Evolutionary conservation across 2,329 filamentous ascomycete species (phyloP), one percentile per base, ranked within the genome.

Genomic region (Diaporthe citrichinensis): DNA sequence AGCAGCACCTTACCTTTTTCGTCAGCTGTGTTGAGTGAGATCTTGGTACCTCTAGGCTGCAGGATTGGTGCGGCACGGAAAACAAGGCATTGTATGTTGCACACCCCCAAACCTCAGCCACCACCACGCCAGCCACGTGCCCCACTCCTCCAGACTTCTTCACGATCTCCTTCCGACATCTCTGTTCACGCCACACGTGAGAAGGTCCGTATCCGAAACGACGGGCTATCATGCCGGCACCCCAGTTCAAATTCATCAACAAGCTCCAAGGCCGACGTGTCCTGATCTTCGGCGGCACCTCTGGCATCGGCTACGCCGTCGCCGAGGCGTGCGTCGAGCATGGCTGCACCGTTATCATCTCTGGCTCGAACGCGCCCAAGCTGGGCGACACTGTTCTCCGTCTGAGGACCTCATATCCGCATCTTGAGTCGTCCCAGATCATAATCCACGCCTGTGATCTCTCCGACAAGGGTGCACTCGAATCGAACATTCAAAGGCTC

Each of bases 211-310:
- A 49, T 17, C 25, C 23, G 62, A 51, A 36, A 51, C 31, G 31
- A 51, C 44, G 28, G 31, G 28, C 28, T 49, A 68, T 15, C 46
- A 68, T 68, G 62, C 20, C 46, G 8, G 31, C 44, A 53, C 28
- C 62, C 28, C 68, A 59, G 53, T 57, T 57, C 51, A 71, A 71
- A 34, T 71, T 44, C 68, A 59, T 59, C 51, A 59, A 71, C 55
- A 90, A 89, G 80, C 87, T 90, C 44, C 77, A 82, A 25, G 81
- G 80, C 77, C 80, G 83, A 39, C 86, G 84, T 46, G 82, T 90
- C 73, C 84, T 91, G 72, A 81, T 91, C 77, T 83, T 90, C 34
- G 89, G 89, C 28, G 88, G 88, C 53, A 87, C 86, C 58, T 84
- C 85, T 59, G 89, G 89, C 72, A 86, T 91, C 55, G 89, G 89